Evolutionary conservation across 805 yeast genomes (phyloP).

Genomic region (Wickerhamiella vanderwaltii): DNA sequence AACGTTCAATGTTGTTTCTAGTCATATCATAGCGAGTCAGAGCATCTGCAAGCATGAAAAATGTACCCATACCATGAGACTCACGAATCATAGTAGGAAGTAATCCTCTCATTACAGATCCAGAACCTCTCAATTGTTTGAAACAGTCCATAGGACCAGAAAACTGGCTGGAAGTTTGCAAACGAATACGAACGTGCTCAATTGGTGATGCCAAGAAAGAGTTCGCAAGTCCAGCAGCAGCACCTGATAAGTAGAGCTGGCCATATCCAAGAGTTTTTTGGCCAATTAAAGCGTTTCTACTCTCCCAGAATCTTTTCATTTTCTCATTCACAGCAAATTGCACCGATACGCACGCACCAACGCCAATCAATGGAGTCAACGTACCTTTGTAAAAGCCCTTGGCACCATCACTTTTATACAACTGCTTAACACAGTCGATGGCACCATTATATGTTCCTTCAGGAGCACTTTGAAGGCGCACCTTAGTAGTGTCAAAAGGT

Average conservation of each 20-base stretch:
- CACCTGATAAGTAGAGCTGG: constrained; percentile 75
- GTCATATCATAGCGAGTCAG: constrained; percentile 55
- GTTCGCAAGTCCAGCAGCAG: constrained; percentile 86
- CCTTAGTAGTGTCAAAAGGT: constrained; percentile 92
- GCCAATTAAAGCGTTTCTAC: constrained; percentile 27
- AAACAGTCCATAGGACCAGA: constrained; percentile 65
- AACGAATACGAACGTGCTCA: constrained; percentile 85
- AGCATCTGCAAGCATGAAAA: constrained; percentile 85
- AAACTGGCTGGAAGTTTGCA: constrained; percentile 71
- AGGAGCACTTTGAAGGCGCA: constrained; percentile 77
- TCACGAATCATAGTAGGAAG: constrained; percentile 77
- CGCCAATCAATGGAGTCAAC: constrained; percentile 78
- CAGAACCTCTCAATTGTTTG: constrained; percentile 37
- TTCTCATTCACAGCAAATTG: constrained; percentile 92
- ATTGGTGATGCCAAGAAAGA: constrained; percentile 85
- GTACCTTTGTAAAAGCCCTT: constrained; percentile 88
- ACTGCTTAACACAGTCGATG: constrained; percentile 58
- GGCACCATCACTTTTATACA: constrained; percentile 70
- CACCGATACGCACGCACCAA: constrained; percentile 95
- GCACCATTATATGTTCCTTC: constrained; percentile 65
- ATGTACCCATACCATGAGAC: constrained; percentile 71
- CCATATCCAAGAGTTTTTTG: constrained; percentile 30
- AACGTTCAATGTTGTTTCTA: constrained; percentile 38
- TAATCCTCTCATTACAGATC: constrained; percentile 67
- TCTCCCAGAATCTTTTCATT: constrained; percentile 68